A percentile compares a stretch with the other conserved stretches of the same genome.
These are phyloP conservation scores for Hypoxylon sp. DNA, from an alignment of 2,329 filamentous ascomycete genomes.

Conservation along the genomic window DNA sequence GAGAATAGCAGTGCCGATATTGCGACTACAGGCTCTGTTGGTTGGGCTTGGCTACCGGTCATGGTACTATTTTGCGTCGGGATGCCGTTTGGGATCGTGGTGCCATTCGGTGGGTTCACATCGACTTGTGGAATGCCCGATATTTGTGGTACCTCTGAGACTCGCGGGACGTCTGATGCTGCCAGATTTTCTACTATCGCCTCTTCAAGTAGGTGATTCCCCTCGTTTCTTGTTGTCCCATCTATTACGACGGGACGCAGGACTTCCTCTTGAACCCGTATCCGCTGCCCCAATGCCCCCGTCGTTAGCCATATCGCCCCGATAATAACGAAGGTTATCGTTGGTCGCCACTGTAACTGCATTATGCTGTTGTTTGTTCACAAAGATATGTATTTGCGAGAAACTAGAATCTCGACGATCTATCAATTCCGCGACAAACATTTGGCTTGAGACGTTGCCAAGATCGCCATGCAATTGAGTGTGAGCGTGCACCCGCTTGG, in stretches of 20 bases:
- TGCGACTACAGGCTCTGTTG: conserved; percentile 58
- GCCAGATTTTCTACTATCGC: conserved; percentile 43
- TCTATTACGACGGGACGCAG: conserved; percentile 39
- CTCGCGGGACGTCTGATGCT: conserved; percentile 43
- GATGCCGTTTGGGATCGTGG: conserved; percentile 34
- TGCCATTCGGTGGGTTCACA: conserved; percentile 62
- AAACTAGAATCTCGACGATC: conserved; percentile 17
- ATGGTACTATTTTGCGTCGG: conserved; percentile 57
- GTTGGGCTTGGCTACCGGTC: conserved; percentile 52
- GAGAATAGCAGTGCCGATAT: conserved; percentile 64
- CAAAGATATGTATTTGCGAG: conserved; percentile 5
- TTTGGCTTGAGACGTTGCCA: conserved; percentile 46
- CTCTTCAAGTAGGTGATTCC: conserved; percentile 39
- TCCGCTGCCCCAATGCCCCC: conserved; percentile 36
- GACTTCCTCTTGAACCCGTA: conserved; percentile 36
- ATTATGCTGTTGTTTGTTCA: conserved; percentile 16
- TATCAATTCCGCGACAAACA: conserved; percentile 31
- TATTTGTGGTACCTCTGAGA: conserved; percentile 37
- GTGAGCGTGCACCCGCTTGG: conserved; percentile 45
- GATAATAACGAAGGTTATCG: conserved; percentile 25
- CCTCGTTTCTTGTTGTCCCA: conserved; percentile 33
- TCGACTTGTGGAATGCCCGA: conserved; percentile 49
- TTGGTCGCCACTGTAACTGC: conserved; percentile 13
- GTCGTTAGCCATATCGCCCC: conserved; percentile 24
- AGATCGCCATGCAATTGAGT: conserved; percentile 34